These are phyloP conservation scores for Ambrosiella cleistominuta DNA, from an alignment of 2,329 filamentous ascomycete species.

Conservation along the genomic window DNA sequence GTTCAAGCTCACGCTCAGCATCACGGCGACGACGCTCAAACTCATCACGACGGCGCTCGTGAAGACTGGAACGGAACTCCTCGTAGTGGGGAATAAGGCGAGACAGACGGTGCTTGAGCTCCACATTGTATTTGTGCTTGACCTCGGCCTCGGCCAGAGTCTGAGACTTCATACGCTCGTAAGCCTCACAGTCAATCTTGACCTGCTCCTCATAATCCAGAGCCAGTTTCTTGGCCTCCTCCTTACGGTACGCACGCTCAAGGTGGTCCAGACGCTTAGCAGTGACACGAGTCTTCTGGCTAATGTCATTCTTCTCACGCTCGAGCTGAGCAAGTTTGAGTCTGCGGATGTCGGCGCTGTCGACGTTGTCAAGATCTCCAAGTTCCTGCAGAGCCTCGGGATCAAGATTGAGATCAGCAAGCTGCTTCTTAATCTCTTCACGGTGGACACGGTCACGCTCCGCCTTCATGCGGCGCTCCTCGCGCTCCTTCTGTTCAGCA, in stretches of 20 bases:
- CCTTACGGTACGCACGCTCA: slow-evolving; percentile 89
- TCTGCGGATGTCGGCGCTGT: slow-evolving; percentile 76
- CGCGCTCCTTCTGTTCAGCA: slow-evolving; percentile 84
- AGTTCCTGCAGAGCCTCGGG: slow-evolving; percentile 58
- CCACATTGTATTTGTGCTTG: slow-evolving; percentile 84
- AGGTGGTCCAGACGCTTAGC: slow-evolving; percentile 94
- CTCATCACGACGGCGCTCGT: slow-evolving; percentile 77
- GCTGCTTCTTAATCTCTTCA: slow-evolving; percentile 84
- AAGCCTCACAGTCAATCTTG: slow-evolving; percentile 58
- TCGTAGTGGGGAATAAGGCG: slow-evolving; percentile 76
- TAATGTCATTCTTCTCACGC: slow-evolving; percentile 93
- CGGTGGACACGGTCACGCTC: slow-evolving; percentile 81
- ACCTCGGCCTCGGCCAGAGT: slow-evolving; percentile 63
- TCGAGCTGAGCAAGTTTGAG: slow-evolving; percentile 93
- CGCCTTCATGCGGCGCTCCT: slow-evolving; percentile 67
- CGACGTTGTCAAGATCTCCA: slow-evolving; percentile 68
- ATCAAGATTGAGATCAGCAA: slow-evolving; percentile 78
- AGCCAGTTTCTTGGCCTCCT: slow-evolving; percentile 80
- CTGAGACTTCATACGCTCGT: slow-evolving; percentile 61
- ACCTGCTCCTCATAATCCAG: slow-evolving; percentile 75
- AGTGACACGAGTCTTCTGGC: slow-evolving; percentile 76
- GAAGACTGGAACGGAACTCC: slow-evolving; percentile 62
- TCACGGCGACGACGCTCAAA: slow-evolving; percentile 88
- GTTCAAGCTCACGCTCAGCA: slow-evolving; percentile 83
- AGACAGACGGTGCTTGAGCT: slow-evolving; percentile 80